Conservation (phyloP, 2,329 filamentous ascomycete genomes). For the Beauveria australis region DNA sequence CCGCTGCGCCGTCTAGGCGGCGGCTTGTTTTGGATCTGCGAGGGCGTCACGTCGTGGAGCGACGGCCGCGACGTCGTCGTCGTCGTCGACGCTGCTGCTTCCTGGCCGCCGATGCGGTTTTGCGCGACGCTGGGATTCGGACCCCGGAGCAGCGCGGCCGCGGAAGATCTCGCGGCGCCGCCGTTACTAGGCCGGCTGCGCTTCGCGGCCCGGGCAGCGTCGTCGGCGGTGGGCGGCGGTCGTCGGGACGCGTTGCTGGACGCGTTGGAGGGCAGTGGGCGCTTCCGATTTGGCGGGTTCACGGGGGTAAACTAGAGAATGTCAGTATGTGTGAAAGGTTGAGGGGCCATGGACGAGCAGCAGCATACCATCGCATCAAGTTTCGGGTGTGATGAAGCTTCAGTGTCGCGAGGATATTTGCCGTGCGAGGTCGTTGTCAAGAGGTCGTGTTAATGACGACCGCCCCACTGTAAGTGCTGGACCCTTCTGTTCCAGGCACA, state of each 20-base stretch:
- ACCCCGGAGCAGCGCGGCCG: constrained; percentile 1
- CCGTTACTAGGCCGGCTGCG: constrained; percentile 12
- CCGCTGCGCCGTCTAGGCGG: not conserved
- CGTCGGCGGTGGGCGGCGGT: constrained; percentile 20
- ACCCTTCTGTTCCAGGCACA: too few species aligned
- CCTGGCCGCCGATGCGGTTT: constrained; percentile 2
- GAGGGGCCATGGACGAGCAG: too few species aligned
- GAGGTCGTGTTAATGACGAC: not conserved
- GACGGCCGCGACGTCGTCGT: not conserved
- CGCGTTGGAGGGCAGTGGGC: constrained; percentile 35
- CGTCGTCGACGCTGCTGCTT: not conserved
- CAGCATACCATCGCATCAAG: not conserved
- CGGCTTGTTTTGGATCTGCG: constrained; percentile 7
- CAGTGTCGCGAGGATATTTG: not conserved
- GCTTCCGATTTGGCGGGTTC: constrained; percentile 33
- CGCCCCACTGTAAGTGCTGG: not conserved
- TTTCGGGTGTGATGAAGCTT: not conserved
- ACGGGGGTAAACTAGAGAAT: constrained; percentile 13
- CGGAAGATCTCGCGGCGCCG: not conserved
- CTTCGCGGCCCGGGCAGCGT: constrained; percentile 11
- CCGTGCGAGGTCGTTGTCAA: not conserved
- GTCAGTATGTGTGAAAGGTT: not conserved
- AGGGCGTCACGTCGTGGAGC: constrained; percentile 2
- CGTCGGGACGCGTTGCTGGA: constrained; percentile 20
- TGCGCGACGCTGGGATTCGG: constrained; percentile 8